A percentile compares a stretch with the other conserved stretches of the same genome.
These are phyloP conservation scores for Solanum paucissectum DNA, from an alignment of 257 asterid species.

Conservation along the genomic window DNA sequence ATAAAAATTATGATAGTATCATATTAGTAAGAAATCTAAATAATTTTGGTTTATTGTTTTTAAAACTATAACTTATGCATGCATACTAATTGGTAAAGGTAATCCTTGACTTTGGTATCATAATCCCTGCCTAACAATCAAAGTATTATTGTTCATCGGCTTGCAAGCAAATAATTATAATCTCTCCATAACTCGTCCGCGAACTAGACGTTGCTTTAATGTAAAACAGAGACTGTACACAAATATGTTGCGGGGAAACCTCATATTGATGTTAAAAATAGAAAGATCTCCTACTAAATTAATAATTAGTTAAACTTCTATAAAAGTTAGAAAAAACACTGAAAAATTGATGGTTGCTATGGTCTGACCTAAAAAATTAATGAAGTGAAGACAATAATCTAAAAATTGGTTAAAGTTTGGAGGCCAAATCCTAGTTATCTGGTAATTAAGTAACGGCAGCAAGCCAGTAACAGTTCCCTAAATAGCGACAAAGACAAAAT, in stretches of 20 bases:
- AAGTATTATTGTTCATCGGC: background rate
- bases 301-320: background rate
- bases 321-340: background rate
- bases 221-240: background rate
- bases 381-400: background rate
- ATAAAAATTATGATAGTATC: background rate
- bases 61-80: background rate
- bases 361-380: background rate
- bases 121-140: background rate
- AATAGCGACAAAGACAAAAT: background rate
- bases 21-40: background rate
- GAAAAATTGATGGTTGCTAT: background rate
- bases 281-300: background rate
- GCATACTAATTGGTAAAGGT: background rate
- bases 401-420: background rate
- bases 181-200: background rate
- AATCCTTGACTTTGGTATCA: background rate
- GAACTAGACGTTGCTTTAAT: background rate
- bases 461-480: background rate
- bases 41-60: background rate
- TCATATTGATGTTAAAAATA: background rate
- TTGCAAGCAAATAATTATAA: background rate
- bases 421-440: background rate
- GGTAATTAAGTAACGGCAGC: background rate
- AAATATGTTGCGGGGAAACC: background rate